Evolutionary conservation across 176 grass and related monocot genomes (phyloP), one percentile per base, ranked within the genome.

Genomic region (Oryza glaberrima): DNA sequence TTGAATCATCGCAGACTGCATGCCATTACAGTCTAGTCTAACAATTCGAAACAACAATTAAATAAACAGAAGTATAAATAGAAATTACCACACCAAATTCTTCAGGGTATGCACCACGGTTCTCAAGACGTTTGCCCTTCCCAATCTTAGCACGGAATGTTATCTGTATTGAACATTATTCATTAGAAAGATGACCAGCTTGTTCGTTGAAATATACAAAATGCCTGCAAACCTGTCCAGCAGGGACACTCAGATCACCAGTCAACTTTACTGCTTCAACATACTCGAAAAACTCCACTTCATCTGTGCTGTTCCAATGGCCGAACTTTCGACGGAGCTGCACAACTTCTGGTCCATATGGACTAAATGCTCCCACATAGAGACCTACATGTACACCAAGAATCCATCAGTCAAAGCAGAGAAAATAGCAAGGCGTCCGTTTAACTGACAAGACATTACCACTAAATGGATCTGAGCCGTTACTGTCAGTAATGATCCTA

Each of bases 191-290:
- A 91, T 40, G 26, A 74, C 16, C 0, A 84, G 13, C 13, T 48
- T 84, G 4, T 67, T 35, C 54, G 65, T 26, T 0, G 65, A 74
- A 77, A 65, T 15, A 78, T 80, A 64, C 82, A 16, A 81, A 75
- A 43, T 20, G 7, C 28, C 15, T 45, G 75, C 73, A 70, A 90
- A 91, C 96, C 96, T 98, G 86, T 81, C 96, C 93, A 89, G 96
- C 93, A 38, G 96, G 93, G 20, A 98, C 93, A 77, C 94, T 98
- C 51, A 98, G 80, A 88, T 98, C 96, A 72, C 96, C 96, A 90
- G 96, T 98, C 85, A 98, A 91, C 80, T 95, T 98, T 61, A 98
- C 89, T 36, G 96, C 96, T 85, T 98, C 96, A 28, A 98, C 96
- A 70, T 98, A 98, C 72, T 98, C 96, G 5, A 95, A 98, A 85